phyloP scores from a whole-genome alignment of 257 asterid genomes.

The Solanum commersonii region DNA sequence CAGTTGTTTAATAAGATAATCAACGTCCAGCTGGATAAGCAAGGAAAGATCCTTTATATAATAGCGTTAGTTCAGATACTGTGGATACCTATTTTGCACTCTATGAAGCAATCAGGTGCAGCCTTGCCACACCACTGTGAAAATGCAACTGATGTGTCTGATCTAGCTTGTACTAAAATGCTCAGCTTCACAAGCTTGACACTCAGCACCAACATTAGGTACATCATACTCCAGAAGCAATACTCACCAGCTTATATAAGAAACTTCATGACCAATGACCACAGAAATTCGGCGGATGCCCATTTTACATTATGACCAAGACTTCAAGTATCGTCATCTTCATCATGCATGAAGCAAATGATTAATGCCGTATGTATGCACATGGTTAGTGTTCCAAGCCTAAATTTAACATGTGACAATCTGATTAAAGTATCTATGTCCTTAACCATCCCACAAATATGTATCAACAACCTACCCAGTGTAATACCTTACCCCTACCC shows the following conservation, averaged over 20 bases:
- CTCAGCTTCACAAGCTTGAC: background rate
- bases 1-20: background rate
- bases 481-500: background rate
- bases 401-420: background rate
- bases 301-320: background rate
- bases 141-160: background rate
- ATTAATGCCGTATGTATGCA: background rate
- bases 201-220: background rate
- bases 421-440: background rate
- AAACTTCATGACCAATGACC: background rate
- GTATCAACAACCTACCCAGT: background rate
- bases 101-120: background rate
- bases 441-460: background rate
- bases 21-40: background rate
- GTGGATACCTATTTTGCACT: background rate
- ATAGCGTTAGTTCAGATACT: background rate
- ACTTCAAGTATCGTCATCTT: background rate
- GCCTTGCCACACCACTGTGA: background rate
- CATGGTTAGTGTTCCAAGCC: background rate
- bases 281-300: background rate
- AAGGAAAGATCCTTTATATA: background rate
- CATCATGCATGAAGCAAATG: background rate
- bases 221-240: background rate
- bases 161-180: background rate
- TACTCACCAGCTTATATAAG: background rate